Evolutionary conservation across 140 eudicot genomes (phyloP).

Genomic region (Senecio squalidus): DNA sequence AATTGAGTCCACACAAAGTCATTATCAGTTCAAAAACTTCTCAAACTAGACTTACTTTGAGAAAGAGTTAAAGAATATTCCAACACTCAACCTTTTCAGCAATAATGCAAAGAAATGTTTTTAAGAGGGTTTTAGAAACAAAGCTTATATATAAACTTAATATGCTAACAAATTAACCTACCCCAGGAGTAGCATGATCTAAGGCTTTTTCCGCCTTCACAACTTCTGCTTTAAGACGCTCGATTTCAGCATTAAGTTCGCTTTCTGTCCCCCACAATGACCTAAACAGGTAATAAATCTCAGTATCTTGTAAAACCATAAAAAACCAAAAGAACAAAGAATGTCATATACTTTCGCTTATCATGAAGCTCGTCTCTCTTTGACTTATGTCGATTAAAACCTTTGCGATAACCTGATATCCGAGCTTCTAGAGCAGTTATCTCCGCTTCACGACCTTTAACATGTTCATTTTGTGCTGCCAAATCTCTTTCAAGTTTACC

Average conservation of each 20-base stretch:
- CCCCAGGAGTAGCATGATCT: slow-evolving; percentile 99
- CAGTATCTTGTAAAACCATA: slow-evolving; percentile 14
- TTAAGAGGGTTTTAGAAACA: slow-evolving; percentile 6
- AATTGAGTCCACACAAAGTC: background rate
- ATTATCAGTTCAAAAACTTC: background rate
- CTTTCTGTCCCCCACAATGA: slow-evolving; percentile 79
- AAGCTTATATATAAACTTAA: background rate
- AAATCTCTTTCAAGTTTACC: slow-evolving; percentile 61
- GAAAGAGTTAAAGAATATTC: slow-evolving; percentile 1
- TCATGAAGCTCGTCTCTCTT: slow-evolving; percentile 82
- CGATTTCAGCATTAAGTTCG: slow-evolving; percentile 81
- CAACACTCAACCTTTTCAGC: slow-evolving; percentile 1
- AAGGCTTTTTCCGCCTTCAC: slow-evolving; percentile 88
- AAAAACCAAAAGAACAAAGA: background rate
- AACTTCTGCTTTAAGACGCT: slow-evolving; percentile 71
- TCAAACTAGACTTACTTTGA: background rate
- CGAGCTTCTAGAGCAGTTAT: slow-evolving; percentile 40
- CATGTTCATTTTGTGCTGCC: slow-evolving; percentile 56
- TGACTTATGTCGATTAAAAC: slow-evolving; percentile 46
- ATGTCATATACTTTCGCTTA: slow-evolving; percentile 65
- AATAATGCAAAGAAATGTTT: background rate
- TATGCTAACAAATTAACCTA: slow-evolving; percentile 30
- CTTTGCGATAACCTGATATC: slow-evolving; percentile 51
- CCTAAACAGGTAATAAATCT: slow-evolving; percentile 34
- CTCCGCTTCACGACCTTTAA: slow-evolving; percentile 42